A percentile compares a stretch with the other conserved stretches of the same genome.
These are phyloP conservation scores for Viridothelium virens DNA, from an alignment of 495 filamentous ascomycete genomes.

Conservation along the genomic window DNA sequence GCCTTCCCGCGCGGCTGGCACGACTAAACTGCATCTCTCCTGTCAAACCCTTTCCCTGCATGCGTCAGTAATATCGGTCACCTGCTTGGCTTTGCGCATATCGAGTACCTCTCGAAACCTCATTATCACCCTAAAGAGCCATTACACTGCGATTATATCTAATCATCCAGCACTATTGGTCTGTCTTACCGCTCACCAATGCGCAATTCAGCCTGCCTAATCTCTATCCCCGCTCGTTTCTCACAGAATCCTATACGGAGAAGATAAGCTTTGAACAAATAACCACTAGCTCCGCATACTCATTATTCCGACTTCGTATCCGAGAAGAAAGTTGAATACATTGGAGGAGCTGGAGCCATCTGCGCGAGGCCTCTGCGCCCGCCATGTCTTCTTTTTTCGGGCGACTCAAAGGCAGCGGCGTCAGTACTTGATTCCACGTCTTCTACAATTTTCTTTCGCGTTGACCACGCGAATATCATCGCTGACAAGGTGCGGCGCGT, in stretches of 20 bases:
- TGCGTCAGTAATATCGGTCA: not conserved
- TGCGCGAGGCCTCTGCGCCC: slow-evolving; percentile 1
- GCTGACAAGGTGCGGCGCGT: not conserved
- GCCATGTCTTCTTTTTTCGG: slow-evolving; percentile 40
- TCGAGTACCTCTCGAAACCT: too few relatives aligned
- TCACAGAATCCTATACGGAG: not conserved
- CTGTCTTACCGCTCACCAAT: not conserved
- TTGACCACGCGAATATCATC: not conserved
- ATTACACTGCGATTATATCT: too few relatives aligned
- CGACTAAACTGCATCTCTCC: not conserved
- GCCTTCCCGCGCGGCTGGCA: not conserved
- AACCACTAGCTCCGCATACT: not conserved
- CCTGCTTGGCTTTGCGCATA: not conserved
- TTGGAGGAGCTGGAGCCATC: not conserved
- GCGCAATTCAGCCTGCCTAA: not conserved
- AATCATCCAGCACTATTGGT: not conserved
- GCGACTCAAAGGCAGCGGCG: slow-evolving; percentile 33
- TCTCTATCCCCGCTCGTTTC: not conserved
- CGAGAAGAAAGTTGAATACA: not conserved
- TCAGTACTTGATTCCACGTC: slow-evolving; percentile 24
- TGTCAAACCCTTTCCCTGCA: not conserved
- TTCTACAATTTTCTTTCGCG: not conserved
- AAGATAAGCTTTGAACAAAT: not conserved
- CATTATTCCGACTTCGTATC: not conserved
- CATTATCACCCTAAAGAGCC: too few relatives aligned